These are phyloP conservation scores for Platanthera guangdongensis DNA, from an alignment of 106 monocot species.

Conservation along the genomic window DNA sequence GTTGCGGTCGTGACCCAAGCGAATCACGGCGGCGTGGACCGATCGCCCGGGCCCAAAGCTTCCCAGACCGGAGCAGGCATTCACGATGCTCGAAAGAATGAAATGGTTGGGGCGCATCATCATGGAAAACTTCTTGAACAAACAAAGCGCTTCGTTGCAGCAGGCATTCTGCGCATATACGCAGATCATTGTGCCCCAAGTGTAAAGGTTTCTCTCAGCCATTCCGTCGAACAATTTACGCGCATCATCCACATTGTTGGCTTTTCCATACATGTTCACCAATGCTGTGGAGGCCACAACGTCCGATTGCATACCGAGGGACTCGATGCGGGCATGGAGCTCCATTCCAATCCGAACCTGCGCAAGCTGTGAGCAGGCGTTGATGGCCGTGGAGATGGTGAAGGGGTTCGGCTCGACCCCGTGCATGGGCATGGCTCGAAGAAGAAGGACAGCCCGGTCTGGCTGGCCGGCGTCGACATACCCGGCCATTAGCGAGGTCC, in stretches of 20 bases:
- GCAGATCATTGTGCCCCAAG: constrained; percentile 72
- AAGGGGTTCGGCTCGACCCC: constrained; percentile 36
- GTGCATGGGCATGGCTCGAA: constrained; percentile 26
- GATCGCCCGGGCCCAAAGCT: constrained; percentile 50
- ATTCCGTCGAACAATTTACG: constrained; percentile 50
- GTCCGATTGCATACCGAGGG: constrained; percentile 35
- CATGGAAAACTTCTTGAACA: constrained; percentile 38
- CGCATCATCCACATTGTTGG: constrained; percentile 23
- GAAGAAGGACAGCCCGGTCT: constrained; percentile 18
- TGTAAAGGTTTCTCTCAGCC: constrained; percentile 28
- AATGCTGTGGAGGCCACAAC: constrained; percentile 58
- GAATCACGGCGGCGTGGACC: constrained; percentile 39
- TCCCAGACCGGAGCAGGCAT: constrained; percentile 56
- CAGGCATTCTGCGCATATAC: constrained; percentile 56
- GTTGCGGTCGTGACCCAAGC: constrained; percentile 30
- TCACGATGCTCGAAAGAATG: constrained; percentile 60
- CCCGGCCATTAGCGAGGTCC: constrained; percentile 76
- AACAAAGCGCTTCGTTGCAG: constrained; percentile 29
- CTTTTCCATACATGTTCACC: constrained; percentile 58
- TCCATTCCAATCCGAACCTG: constrained; percentile 18
- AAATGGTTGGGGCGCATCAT: constrained; percentile 51
- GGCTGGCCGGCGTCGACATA: constrained; percentile 26
- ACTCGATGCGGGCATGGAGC: constrained; percentile 46
- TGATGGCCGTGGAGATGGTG: constrained; percentile 45
- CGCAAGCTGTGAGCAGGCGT: constrained; percentile 45